Conservation (phyloP, 2,329 filamentous ascomycete genomes). For the Sarocladiaceae sp. region DNA sequence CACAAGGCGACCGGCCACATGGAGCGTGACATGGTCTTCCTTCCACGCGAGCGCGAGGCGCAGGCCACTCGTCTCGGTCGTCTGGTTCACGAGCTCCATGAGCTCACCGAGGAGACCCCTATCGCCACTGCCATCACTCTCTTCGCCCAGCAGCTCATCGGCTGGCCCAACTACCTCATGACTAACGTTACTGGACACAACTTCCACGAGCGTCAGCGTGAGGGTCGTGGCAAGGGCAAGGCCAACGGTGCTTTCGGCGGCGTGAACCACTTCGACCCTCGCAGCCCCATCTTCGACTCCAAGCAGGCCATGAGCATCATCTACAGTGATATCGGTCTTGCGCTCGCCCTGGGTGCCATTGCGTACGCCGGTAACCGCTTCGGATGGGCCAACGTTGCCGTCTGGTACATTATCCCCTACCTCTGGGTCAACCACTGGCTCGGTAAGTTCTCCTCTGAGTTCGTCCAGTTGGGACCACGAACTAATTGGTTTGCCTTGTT, state of each 20-base stretch:
- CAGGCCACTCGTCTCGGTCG: constrained; percentile 71
- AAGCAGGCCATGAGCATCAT: constrained; percentile 84
- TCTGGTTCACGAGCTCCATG: constrained; percentile 72
- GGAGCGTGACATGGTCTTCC: constrained; percentile 97
- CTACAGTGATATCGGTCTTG: constrained; percentile 77
- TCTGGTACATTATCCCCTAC: constrained; percentile 95
- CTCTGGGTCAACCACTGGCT: constrained; percentile 99
- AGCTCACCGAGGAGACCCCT: constrained; percentile 92
- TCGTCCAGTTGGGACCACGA: background rate
- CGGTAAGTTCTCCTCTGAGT: constrained; percentile 57
- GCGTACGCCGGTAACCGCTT: constrained; percentile 67
- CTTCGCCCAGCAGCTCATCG: constrained; percentile 78
- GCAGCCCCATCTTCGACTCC: constrained; percentile 83
- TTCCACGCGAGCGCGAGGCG: constrained; percentile 83
- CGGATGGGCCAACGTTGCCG: constrained; percentile 77
- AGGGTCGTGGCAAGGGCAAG: constrained; percentile 93
- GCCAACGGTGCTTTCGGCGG: constrained; percentile 70
- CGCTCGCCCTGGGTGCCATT: constrained; percentile 55
- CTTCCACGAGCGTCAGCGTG: constrained; percentile 81
- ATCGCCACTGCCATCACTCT: constrained; percentile 70
- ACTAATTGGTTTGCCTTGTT: constrained; percentile 16
- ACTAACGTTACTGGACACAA: constrained; percentile 96
- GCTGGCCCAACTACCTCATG: constrained; percentile 88
- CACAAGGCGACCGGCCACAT: constrained; percentile 98
- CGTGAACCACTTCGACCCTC: constrained; percentile 92